Percentiles rank a stretch among this genome's conserved stretches.
Conservation (phyloP, 345 rosid species). For the Cardamine resedifolia region DNA sequence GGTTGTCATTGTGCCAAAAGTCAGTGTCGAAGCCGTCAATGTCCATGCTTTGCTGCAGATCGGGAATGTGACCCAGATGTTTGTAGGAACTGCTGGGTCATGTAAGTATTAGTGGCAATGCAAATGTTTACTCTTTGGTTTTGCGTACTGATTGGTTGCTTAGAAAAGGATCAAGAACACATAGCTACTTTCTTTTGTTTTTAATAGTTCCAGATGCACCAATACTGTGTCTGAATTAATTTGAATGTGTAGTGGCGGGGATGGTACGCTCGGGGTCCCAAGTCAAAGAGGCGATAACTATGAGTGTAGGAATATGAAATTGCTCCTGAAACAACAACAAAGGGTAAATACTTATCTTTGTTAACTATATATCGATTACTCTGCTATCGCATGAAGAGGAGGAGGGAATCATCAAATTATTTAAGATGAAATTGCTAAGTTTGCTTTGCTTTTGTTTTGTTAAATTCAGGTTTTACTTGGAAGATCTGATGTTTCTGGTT, state of each 20-base stretch:
- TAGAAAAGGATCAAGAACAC: background rate
- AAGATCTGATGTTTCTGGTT: constrained; percentile 96
- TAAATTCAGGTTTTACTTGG: constrained; percentile 88
- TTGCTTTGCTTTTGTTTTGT: background rate
- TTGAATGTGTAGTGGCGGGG: constrained; percentile 73
- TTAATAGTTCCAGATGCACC: background rate
- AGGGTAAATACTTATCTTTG: constrained; percentile 50
- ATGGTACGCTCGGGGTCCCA: constrained; percentile 92
- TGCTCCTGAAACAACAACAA: constrained; percentile 97
- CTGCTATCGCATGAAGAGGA: background rate
- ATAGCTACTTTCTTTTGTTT: background rate
- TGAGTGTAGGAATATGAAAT: constrained; percentile 98
- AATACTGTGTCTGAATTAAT: constrained; percentile 7
- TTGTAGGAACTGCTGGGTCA: constrained; percentile 99
- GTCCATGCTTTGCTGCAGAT: constrained; percentile 99
- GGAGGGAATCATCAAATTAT: background rate
- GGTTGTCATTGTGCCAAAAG: constrained; percentile 99
- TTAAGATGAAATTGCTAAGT: constrained; percentile 7
- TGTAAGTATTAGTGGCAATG: constrained; percentile 50
- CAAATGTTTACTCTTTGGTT: constrained; percentile 10
- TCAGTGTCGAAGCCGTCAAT: constrained; percentile 99
- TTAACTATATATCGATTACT: background rate
- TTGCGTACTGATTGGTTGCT: background rate
- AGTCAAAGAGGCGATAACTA: constrained; percentile 96
- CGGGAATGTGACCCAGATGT: constrained; percentile 99